Evolutionary conservation across 257 asterid genomes (phyloP).

Genomic region (Scutellaria baicalensis): DNA sequence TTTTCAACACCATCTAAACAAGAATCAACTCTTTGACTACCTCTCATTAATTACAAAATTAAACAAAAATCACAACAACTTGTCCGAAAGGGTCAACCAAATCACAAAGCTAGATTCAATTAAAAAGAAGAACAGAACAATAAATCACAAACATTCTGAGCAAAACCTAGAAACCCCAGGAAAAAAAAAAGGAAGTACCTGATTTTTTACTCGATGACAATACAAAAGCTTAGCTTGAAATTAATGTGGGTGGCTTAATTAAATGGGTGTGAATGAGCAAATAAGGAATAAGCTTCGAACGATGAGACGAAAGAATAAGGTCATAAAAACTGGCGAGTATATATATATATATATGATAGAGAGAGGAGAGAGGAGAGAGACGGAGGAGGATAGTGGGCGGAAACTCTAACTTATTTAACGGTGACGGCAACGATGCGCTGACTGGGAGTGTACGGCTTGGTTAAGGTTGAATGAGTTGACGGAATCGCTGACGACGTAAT

Average conservation of each 20-base stretch:
- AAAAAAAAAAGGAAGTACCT: constrained; percentile 19
- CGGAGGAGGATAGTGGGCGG: constrained; percentile 12
- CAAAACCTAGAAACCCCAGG: not conserved
- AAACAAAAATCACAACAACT: not conserved
- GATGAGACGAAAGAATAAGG: constrained; percentile 18
- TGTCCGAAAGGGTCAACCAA: not conserved
- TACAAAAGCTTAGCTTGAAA: too few species aligned
- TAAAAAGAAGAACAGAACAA: not conserved
- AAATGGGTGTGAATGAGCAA: not conserved
- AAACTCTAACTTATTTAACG: constrained; percentile 18
- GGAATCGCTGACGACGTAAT: constrained; percentile 17
- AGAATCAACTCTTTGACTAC: constrained; percentile 26
- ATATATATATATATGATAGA: constrained; percentile 10
- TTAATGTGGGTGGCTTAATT: not conserved
- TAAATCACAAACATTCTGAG: not conserved
- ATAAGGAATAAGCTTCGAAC: not conserved
- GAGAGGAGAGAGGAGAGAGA: not conserved
- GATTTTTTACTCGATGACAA: too few species aligned
- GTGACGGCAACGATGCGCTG: constrained; percentile 16
- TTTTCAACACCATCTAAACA: not conserved
- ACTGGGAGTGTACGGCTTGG: constrained; percentile 11
- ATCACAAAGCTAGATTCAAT: not conserved
- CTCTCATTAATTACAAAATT: not conserved
- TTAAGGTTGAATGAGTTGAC: constrained; percentile 24
- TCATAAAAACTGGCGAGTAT: not conserved